phyloP scores from a whole-genome alignment of 345 rosid species.

The Sonneratia alba region DNA sequence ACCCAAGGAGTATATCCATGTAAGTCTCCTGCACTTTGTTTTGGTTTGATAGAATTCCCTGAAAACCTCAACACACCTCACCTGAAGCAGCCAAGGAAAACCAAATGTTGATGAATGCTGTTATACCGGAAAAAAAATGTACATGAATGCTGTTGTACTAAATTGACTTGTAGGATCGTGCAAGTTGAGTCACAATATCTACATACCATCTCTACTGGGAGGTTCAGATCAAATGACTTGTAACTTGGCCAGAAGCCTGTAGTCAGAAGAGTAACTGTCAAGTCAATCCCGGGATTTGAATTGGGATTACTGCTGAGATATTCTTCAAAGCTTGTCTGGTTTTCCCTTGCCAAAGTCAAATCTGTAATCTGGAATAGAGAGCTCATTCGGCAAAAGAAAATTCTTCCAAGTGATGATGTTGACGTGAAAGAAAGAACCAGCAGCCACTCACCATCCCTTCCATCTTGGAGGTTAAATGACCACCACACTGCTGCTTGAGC shows the following conservation, averaged over 20 bases:
- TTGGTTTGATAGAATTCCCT: slow-evolving; percentile 50
- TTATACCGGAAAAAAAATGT: too few species aligned
- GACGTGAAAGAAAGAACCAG: not conserved
- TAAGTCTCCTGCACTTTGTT: slow-evolving; percentile 54
- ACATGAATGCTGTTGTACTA: not conserved
- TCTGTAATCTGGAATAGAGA: slow-evolving; percentile 54
- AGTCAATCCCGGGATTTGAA: slow-evolving; percentile 64
- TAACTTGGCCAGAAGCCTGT: slow-evolving; percentile 93
- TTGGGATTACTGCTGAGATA: slow-evolving; percentile 44
- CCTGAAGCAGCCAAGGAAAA: slow-evolving; percentile 28
- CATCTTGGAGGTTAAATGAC: slow-evolving; percentile 77
- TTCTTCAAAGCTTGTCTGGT: slow-evolving; percentile 61
- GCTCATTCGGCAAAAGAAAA: not conserved
- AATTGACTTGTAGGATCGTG: not conserved
- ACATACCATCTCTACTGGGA: slow-evolving; percentile 72
- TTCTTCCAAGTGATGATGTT: not conserved
- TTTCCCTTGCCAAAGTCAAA: slow-evolving; percentile 77
- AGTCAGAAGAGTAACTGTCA: slow-evolving; percentile 75
- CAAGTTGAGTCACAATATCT: not conserved
- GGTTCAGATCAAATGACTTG: slow-evolving; percentile 70
- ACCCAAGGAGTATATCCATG: slow-evolving; percentile 69
- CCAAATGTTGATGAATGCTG: not conserved
- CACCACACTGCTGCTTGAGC: slow-evolving; percentile 69
- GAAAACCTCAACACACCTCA: slow-evolving; percentile 58
- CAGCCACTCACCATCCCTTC: slow-evolving; percentile 60